Evolutionary conservation across 371 early-diverging fungal species (phyloP).

Genomic region (Apophysomyces sp.): DNA sequence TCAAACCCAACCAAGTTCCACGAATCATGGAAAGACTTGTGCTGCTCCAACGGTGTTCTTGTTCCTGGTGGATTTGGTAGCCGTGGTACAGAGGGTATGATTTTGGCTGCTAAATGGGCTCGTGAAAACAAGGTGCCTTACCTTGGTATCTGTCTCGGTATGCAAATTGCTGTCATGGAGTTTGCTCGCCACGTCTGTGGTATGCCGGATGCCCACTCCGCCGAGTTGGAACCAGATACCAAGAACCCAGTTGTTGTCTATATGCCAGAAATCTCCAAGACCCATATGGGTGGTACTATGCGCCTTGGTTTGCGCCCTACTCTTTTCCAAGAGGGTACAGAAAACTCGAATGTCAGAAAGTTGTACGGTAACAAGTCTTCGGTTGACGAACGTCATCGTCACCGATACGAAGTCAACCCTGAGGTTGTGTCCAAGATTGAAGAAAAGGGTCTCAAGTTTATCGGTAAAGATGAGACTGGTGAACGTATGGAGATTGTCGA

Average conservation of each 20-base stretch:
- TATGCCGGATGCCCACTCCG: conserved; percentile 82
- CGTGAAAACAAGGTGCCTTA: conserved; percentile 98
- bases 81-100: conserved; percentile 98
- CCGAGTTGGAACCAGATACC: conserved; percentile 81
- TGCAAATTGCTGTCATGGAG: conserved; percentile 98
- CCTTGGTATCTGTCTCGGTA: conserved; percentile 98
- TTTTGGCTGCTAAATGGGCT: conserved; percentile 97
- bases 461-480: conserved; percentile 93
- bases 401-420: conserved; percentile 98
- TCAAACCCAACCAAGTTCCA: conserved; percentile 88
- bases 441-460: conserved; percentile 83
- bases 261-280: conserved; percentile 96
- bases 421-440: conserved; percentile 78
- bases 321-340: conserved; percentile 72
- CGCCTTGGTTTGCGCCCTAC: conserved; percentile 92
- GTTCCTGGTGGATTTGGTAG: conserved; percentile 99
- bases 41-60: conserved; percentile 93
- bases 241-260: conserved; percentile 83
- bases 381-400: conserved; percentile 97
- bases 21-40: conserved; percentile 90
- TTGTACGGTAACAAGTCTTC: conserved; percentile 69
- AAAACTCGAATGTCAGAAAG: conserved; percentile 52
- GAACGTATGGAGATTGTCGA: conserved; percentile 98
- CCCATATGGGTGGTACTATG: conserved; percentile 98
- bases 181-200: conserved; percentile 96